Percentiles rank a stretch among this genome's conserved stretches.
Conservation (phyloP, 352 stramenopile species). For the Peronosclerospora sorghi region DNA sequence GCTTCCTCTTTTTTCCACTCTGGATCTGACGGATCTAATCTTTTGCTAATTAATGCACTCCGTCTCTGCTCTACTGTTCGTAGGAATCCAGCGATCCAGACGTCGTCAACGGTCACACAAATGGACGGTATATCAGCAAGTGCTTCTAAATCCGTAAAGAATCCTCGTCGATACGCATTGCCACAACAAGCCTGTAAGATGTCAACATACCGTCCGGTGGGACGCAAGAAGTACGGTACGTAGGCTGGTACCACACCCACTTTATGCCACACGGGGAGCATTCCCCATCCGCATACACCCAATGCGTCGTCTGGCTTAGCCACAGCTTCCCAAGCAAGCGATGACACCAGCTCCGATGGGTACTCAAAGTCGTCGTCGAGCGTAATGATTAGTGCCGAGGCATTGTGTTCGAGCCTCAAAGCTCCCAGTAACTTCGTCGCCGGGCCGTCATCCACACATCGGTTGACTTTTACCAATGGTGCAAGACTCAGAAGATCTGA, state of each 20-base stretch:
- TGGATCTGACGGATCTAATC: constrained; percentile 52
- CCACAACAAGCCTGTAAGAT: constrained; percentile 63
- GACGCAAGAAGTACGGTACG: constrained; percentile 75
- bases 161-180: constrained; percentile 63
- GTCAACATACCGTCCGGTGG: constrained; percentile 57
- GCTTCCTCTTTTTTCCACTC: constrained; percentile 58
- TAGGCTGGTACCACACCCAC: constrained; percentile 73
- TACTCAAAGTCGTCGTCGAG: constrained; percentile 81
- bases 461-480: constrained; percentile 51
- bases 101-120: constrained; percentile 74
- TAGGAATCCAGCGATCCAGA: constrained; percentile 75
- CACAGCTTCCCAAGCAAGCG: constrained; percentile 57
- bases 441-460: constrained; percentile 70
- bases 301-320: constrained; percentile 45
- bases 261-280: constrained; percentile 59
- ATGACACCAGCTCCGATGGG: constrained; percentile 42
- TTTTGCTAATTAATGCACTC: constrained; percentile 70
- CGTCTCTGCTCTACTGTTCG: constrained; percentile 44
- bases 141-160: constrained; percentile 59
- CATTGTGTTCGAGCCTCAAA: constrained; percentile 46
- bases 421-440: constrained; percentile 64
- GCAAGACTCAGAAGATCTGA: constrained; percentile 28
- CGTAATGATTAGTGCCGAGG: constrained; percentile 63
- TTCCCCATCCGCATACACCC: constrained; percentile 71
- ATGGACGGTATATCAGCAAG: constrained; percentile 52